These are phyloP conservation scores for Gossypium thurberi DNA, from an alignment of 345 rosid genomes.

Conservation along the genomic window DNA sequence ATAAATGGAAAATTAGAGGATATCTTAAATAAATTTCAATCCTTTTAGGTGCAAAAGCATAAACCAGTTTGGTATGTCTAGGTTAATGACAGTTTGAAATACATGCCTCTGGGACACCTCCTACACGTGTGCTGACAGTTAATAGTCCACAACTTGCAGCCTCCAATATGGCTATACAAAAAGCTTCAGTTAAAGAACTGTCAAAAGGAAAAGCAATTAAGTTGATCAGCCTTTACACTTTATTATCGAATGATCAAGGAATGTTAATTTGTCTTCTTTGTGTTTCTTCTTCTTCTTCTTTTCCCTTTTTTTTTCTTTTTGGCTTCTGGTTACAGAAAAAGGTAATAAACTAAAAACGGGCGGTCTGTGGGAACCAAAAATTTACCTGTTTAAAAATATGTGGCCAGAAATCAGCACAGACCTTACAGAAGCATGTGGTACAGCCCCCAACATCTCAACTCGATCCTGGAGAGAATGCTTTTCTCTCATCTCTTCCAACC, in stretches of 20 bases:
- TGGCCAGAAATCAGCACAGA: slow-evolving; percentile 82
- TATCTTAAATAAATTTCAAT: background rate
- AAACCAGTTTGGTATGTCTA: background rate
- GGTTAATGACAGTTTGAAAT: background rate
- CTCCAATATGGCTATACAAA: slow-evolving; percentile 96
- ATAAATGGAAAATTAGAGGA: background rate
- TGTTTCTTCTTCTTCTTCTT: background rate
- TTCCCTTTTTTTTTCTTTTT: background rate
- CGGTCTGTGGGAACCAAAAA: background rate
- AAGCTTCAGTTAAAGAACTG: slow-evolving; percentile 98
- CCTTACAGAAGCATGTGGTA: slow-evolving; percentile 77
- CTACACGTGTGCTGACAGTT: slow-evolving; percentile 92
- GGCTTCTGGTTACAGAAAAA: background rate
- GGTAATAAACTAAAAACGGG: background rate
- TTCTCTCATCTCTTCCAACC: slow-evolving; percentile 95
- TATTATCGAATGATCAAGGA: slow-evolving; percentile 4
- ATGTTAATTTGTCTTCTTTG: background rate
- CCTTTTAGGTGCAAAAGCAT: background rate
- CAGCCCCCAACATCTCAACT: slow-evolving; percentile 93
- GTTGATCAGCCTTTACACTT: background rate
- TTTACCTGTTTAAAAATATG: slow-evolving; percentile 81
- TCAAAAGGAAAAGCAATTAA: slow-evolving; percentile 9
- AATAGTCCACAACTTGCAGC: slow-evolving; percentile 96
- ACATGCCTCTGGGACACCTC: slow-evolving; percentile 96
- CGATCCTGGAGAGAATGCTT: slow-evolving; percentile 90